These are phyloP conservation scores for Candida orba DNA, from an alignment of 805 yeast genomes.

Conservation along the genomic window DNA sequence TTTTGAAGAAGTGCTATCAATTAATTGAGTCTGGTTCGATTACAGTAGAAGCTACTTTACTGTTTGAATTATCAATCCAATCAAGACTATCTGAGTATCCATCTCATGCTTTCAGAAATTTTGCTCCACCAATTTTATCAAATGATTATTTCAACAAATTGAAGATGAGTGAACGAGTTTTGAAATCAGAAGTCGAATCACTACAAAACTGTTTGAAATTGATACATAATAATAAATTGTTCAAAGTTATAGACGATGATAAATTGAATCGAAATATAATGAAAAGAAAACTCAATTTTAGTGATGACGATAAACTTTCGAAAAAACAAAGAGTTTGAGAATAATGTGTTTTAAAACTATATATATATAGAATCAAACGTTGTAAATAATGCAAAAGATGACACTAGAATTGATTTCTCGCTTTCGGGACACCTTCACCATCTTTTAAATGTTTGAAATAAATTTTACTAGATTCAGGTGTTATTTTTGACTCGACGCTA, in stretches of 20 bases:
- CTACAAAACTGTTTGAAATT: slow-evolving; percentile 32
- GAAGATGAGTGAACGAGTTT: slow-evolving; percentile 47
- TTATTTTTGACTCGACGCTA: slow-evolving; percentile 13
- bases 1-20: slow-evolving; percentile 54
- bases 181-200: slow-evolving; percentile 49
- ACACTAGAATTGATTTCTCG: neutral
- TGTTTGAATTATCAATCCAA: slow-evolving; percentile 24
- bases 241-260: slow-evolving; percentile 46
- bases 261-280: slow-evolving; percentile 52
- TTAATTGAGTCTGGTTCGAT: slow-evolving; percentile 41
- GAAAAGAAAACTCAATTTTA: slow-evolving; percentile 37
- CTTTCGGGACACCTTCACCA: slow-evolving; percentile 17
- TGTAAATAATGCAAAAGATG: neutral
- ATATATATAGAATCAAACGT: neutral
- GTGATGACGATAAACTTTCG: slow-evolving; percentile 16
- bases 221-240: slow-evolving; percentile 21
- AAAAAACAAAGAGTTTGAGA: slow-evolving; percentile 20
- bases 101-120: slow-evolving; percentile 23
- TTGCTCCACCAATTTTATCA: slow-evolving; percentile 12
- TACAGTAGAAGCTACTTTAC: slow-evolving; percentile 29
- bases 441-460: slow-evolving; percentile 13
- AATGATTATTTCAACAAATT: slow-evolving; percentile 15
- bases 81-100: slow-evolving; percentile 43
- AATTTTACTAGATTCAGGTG: slow-evolving; percentile 9
- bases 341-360: neutral